Conservation (phyloP, 2,329 filamentous ascomycete genomes). For the Alternaria brassicae region DNA sequence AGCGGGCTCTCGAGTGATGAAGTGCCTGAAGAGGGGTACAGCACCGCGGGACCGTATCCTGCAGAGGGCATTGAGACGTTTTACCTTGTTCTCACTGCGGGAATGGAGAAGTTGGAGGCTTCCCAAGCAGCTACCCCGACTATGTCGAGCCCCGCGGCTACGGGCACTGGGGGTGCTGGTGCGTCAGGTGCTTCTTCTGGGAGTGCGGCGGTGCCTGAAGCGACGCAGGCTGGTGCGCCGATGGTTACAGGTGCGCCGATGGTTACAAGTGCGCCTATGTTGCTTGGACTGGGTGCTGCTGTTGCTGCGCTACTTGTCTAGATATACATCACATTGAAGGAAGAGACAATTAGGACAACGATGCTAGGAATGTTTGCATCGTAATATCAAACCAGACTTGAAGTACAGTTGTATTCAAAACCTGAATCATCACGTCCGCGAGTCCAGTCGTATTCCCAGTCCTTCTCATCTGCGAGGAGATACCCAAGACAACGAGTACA, state of each 20-base stretch:
- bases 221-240: background rate
- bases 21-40: background rate
- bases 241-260: background rate
- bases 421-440: too few relatives aligned
- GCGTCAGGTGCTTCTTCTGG: background rate
- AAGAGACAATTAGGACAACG: too few relatives aligned
- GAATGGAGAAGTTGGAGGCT: background rate
- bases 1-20: background rate
- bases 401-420: too few relatives aligned
- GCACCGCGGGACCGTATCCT: background rate
- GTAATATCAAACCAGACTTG: too few relatives aligned
- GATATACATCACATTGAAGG: too few relatives aligned
- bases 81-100: conserved; percentile 1
- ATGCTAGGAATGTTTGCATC: too few relatives aligned
- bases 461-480: too few relatives aligned
- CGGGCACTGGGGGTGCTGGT: background rate
- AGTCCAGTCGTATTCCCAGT: too few relatives aligned
- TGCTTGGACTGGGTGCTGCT: background rate
- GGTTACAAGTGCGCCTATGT: background rate
- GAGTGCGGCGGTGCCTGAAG: background rate
- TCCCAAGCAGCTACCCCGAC: background rate
- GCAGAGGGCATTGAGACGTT: background rate
- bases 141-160: background rate
- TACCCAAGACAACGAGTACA: too few relatives aligned
- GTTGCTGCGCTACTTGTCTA: background rate